Conservation (phyloP, 1,139 yeast genomes). For the Scheffersomyces stambukii region DNA sequence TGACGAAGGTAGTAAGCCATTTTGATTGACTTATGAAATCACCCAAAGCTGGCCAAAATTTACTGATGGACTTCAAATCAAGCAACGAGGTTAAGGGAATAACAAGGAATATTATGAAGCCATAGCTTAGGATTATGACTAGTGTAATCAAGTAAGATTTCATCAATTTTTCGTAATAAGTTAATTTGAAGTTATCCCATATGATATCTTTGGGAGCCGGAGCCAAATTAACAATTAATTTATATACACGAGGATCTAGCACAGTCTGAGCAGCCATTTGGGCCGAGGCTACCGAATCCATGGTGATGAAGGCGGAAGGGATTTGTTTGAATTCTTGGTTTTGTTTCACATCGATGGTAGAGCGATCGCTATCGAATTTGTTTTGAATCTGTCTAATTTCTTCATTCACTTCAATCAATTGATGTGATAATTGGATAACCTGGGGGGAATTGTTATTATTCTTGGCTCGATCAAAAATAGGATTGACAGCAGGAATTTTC, state of each 20-base stretch:
- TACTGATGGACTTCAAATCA: conserved; percentile 65
- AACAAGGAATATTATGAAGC: conserved; percentile 65
- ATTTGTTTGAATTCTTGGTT: conserved; percentile 35
- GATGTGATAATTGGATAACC: conserved; percentile 17
- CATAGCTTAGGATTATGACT: conserved; percentile 57
- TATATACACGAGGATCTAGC: conserved; percentile 71
- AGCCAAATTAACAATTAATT: conserved; percentile 64
- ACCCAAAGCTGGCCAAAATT: conserved; percentile 72
- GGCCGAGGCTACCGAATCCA: conserved; percentile 82
- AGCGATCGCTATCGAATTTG: conserved; percentile 22
- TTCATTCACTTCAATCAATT: conserved; percentile 23
- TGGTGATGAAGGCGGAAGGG: conserved; percentile 73
- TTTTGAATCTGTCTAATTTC: conserved; percentile 27
- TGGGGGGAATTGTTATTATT: conserved; percentile 7
- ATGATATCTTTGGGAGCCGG: conserved; percentile 80
- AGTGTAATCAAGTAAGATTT: conserved; percentile 60
- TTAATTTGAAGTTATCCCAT: conserved; percentile 68
- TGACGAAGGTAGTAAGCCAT: conserved; percentile 69
- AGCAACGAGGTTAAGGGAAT: conserved; percentile 70
- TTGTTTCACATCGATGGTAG: conserved; percentile 23
- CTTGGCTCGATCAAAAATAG: conserved; percentile 12
- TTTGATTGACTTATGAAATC: conserved; percentile 52
- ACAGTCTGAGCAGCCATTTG: conserved; percentile 87
- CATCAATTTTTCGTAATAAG: conserved; percentile 49
- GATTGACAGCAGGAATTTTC: conserved; percentile 27